These are phyloP conservation scores for Fomitopsis palustris DNA, from an alignment of 1,284 basidiomycete species.

Conservation along the genomic window DNA sequence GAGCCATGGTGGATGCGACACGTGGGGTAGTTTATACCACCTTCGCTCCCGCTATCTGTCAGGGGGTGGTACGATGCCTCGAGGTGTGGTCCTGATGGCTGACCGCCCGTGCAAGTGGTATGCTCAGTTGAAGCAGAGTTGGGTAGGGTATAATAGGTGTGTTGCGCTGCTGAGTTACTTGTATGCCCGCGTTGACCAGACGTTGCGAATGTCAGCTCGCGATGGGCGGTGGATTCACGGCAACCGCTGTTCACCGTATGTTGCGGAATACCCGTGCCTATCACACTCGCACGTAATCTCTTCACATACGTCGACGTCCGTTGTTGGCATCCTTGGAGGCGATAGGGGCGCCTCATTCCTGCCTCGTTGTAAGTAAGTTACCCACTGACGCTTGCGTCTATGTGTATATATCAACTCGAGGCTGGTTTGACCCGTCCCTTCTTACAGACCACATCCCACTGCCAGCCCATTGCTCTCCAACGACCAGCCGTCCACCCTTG, in stretches of 20 bases:
- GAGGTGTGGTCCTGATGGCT: not conserved
- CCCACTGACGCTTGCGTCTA: not conserved
- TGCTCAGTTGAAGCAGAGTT: no score
- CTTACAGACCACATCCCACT: not conserved
- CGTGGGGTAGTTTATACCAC: not conserved
- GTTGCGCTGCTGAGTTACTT: not conserved
- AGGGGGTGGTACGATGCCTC: not conserved
- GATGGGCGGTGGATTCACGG: not conserved
- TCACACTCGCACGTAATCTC: not conserved
- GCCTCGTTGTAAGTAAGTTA: constrained; percentile 4
- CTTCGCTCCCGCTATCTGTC: not conserved
- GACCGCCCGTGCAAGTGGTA: not conserved
- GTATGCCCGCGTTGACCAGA: not conserved
- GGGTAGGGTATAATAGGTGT: no score
- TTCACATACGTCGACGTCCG: not conserved
- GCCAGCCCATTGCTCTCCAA: not conserved
- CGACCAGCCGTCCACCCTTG: no score
- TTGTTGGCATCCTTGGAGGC: not conserved
- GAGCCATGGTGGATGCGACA: not conserved
- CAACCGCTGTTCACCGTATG: not conserved
- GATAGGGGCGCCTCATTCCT: constrained; percentile 4
- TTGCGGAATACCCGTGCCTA: not conserved
- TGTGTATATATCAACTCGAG: not conserved
- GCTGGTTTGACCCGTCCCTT: not conserved
- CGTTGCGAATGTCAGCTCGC: not conserved